Conservation (phyloP, 768 basidiomycete species). For the Suillus ampliporus region DNA sequence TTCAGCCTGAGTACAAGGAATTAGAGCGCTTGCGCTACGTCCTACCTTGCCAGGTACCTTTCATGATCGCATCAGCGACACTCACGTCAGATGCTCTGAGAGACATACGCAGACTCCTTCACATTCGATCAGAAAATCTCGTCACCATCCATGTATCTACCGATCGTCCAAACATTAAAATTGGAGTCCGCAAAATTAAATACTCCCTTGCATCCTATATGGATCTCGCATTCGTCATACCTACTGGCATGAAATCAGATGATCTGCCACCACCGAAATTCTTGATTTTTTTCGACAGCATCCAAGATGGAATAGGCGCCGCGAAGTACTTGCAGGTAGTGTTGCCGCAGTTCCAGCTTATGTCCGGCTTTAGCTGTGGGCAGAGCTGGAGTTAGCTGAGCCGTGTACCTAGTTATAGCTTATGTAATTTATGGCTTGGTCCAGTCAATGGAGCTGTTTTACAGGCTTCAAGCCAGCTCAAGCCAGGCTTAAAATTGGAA, state of each 20-base stretch:
- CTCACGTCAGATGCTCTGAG: conserved; percentile 11
- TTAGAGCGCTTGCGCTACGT: conserved; percentile 18
- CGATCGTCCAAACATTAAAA: conserved; percentile 26
- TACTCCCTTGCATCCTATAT: conserved; percentile 17
- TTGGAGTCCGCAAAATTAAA: conserved; percentile 23
- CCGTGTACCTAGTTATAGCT: not conserved
- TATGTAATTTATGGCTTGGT: not conserved
- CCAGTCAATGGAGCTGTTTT: not conserved
- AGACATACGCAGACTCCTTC: conserved; percentile 1
- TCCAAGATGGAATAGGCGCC: conserved; percentile 13
- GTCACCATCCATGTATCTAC: conserved; percentile 2
- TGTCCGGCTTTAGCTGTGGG: not conserved
- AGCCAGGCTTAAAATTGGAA: not conserved
- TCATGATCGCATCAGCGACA: conserved; percentile 26
- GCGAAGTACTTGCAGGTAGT: too few relatives aligned
- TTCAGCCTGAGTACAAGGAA: conserved; percentile 22
- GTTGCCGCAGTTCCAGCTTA: not conserved
- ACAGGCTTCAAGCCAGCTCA: too few relatives aligned
- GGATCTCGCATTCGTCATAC: conserved; percentile 26
- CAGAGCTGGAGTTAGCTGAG: not conserved
- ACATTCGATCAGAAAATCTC: not conserved
- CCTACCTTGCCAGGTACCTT: conserved; percentile 15
- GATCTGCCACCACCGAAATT: conserved; percentile 21
- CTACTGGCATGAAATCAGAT: conserved; percentile 9
- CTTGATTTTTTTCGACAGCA: conserved; percentile 36